phyloP scores from a whole-genome alignment of 331 rosid genomes.

The Dryas integrifolia region DNA sequence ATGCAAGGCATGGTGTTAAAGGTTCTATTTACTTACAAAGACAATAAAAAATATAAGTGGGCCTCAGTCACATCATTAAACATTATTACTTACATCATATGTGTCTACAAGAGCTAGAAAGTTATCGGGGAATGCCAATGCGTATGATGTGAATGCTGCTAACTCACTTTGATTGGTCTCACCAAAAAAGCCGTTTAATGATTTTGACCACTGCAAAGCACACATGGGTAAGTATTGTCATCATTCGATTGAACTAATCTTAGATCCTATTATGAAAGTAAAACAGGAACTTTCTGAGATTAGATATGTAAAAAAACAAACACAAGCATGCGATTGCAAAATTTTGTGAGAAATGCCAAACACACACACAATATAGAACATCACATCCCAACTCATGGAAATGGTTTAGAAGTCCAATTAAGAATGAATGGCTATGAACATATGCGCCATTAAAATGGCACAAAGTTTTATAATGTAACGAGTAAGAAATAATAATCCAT shows the following conservation, averaged over 20 bases:
- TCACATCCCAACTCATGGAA: not conserved
- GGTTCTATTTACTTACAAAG: not conserved
- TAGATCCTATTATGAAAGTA: slow-evolving; percentile 11
- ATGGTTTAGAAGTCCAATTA: not conserved
- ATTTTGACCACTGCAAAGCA: slow-evolving; percentile 61
- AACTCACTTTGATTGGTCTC: slow-evolving; percentile 95
- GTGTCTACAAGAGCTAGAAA: slow-evolving; percentile 96
- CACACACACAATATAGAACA: not conserved
- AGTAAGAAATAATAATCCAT: slow-evolving; percentile 2
- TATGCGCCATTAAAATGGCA: not conserved
- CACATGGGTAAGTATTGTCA: slow-evolving; percentile 12
- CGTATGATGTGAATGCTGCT: slow-evolving; percentile 92
- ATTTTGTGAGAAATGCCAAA: not conserved
- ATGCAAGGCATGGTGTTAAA: slow-evolving; percentile 16
- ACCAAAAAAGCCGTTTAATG: slow-evolving; percentile 52
- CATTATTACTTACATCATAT: slow-evolving; percentile 65
- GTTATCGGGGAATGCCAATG: slow-evolving; percentile 80
- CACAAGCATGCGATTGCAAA: not conserved
- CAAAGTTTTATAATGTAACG: not conserved
- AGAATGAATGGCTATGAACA: not conserved
- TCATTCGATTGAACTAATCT: not conserved
- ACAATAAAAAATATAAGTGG: slow-evolving; percentile 9
- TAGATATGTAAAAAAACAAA: not conserved
- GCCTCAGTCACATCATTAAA: slow-evolving; percentile 18
- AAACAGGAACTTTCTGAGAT: not conserved